Base-by-base conservation (phyloP, 306 rosid genomes). In the Nissolia schottii region DNA sequence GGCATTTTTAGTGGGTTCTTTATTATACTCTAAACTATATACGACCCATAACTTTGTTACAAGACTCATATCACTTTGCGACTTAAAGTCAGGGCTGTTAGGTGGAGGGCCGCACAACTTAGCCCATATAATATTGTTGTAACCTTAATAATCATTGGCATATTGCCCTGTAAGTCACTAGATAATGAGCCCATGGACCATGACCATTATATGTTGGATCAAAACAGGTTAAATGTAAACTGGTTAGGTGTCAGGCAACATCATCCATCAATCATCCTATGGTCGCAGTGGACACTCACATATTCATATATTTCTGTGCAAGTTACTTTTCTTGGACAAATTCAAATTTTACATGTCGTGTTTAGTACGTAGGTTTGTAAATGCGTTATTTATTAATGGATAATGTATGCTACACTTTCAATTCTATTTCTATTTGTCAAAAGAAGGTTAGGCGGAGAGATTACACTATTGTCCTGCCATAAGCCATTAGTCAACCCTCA, bases 141-240 rank as follows among this genome's bases (percentile, higher is more conserved):
- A 12, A 27, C 57, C n/a, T 1, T 0, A 48, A 51, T 0, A 49
- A 27, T 64, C 60, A 11, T 16, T 11, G 40, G 24, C 32, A 66
- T 9, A 18, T 35, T 43, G 78, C 16, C 25, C 51, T 63, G n/a
- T 14, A 20, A 14, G 14, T 23, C 54, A 23, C 11, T 7, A 25
- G 32, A 51, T 2, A 64, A 34, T 11, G 38, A 51, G 66, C 66
- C 73, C 58, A 64, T 53, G n/a, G 31, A 57, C 73, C 58, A 64
- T 53, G n/a, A 22, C 23, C n/a, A 1, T 1, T 53, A 14, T 25
- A 28, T 58, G 1, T 70, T 41, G 45, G 56, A 27, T 22, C 14
- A 12, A 35, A 43, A 29, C 25, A 1, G 18, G 23, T 4, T 27
- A 5, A 22, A 54, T 25, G n/a, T n/a, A n/a, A 40, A 18, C 43